phyloP scores from a whole-genome alignment of 805 yeast species.

The Blastobotrys mokoenaii region DNA sequence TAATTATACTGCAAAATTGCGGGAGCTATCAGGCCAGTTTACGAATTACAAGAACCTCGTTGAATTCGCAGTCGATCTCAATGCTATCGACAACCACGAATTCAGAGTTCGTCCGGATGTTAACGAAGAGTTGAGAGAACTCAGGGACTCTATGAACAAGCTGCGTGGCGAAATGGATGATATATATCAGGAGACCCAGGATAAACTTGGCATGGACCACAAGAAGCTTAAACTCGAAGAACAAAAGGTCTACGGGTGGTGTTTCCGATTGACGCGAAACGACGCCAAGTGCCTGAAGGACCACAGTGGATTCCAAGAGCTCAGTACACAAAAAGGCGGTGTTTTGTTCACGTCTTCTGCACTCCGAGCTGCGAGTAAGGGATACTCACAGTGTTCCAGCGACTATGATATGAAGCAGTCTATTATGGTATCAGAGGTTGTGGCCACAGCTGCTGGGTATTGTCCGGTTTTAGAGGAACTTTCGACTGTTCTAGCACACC shows the following conservation, averaged over 20 bases:
- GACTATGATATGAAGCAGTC: conserved; percentile 72
- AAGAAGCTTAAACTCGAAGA: conserved; percentile 85
- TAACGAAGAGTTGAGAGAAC: conserved; percentile 61
- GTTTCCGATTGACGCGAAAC: conserved; percentile 80
- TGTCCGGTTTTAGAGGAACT: conserved; percentile 67
- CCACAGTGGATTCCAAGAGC: conserved; percentile 54
- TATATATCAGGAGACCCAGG: conserved; percentile 50
- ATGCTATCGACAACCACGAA: conserved; percentile 74
- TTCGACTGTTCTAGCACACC: conserved; percentile 52
- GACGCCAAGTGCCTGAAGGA: conserved; percentile 77
- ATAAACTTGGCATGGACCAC: conserved; percentile 75
- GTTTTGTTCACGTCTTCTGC: conserved; percentile 76
- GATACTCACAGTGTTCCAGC: conserved; percentile 48
- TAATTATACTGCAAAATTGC: conserved; percentile 54
- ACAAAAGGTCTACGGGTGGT: conserved; percentile 88
- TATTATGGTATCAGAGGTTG: conserved; percentile 72
- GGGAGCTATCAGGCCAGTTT: conserved; percentile 42
- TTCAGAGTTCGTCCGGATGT: conserved; percentile 84
- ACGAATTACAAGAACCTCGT: conserved; percentile 72
- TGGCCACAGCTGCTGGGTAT: conserved; percentile 73
- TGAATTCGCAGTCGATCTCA: conserved; percentile 84
- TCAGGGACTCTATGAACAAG: conserved; percentile 50
- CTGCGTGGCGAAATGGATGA: conserved; percentile 51
- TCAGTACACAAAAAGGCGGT: conserved; percentile 92
- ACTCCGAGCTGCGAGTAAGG: conserved; percentile 50